A percentile compares a stretch with the other conserved stretches of the same genome.
These are phyloP conservation scores for Sporothrix pallida DNA, from an alignment of 2,329 filamentous ascomycete species.

Conservation along the genomic window DNA sequence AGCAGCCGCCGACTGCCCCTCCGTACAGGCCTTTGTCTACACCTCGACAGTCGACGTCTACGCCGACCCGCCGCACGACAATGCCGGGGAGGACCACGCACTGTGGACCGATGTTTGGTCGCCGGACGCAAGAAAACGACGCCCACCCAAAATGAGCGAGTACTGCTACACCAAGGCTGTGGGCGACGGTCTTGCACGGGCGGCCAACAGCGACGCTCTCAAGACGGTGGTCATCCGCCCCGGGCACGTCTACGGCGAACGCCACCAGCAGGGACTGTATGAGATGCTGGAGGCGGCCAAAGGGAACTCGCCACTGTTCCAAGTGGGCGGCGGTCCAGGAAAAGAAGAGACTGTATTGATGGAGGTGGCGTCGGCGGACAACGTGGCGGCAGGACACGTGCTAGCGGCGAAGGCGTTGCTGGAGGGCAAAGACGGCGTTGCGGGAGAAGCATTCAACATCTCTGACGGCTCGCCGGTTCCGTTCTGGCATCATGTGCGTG, in stretches of 20 bases:
- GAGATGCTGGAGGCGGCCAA: conserved; percentile 39
- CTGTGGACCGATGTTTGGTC: conserved; percentile 37
- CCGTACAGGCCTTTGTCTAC: conserved; percentile 44
- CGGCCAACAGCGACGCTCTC: conserved; percentile 42
- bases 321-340: conserved; percentile 37
- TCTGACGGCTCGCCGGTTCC: conserved; percentile 42
- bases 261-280: conserved; percentile 42
- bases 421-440: conserved; percentile 38
- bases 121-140: background rate
- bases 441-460: conserved; percentile 46
- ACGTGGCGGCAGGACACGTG: conserved; percentile 41
- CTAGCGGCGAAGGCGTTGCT: conserved; percentile 43
- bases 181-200: conserved; percentile 43
- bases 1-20: conserved; percentile 36
- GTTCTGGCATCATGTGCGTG: conserved; percentile 37
- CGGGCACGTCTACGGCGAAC: conserved; percentile 46
- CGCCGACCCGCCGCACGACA: conserved; percentile 39
- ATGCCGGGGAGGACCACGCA: conserved; percentile 40
- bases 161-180: conserved; percentile 46
- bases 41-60: conserved; percentile 45
- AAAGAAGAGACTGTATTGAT: conserved; percentile 39
- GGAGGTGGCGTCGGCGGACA: conserved; percentile 43
- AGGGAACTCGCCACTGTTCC: conserved; percentile 32
- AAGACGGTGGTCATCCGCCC: conserved; percentile 42
- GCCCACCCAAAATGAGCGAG: conserved; percentile 32